These are phyloP conservation scores for Trichoderma citrinoviride DNA, from an alignment of 2,329 filamentous ascomycete species.

Conservation along the genomic window DNA sequence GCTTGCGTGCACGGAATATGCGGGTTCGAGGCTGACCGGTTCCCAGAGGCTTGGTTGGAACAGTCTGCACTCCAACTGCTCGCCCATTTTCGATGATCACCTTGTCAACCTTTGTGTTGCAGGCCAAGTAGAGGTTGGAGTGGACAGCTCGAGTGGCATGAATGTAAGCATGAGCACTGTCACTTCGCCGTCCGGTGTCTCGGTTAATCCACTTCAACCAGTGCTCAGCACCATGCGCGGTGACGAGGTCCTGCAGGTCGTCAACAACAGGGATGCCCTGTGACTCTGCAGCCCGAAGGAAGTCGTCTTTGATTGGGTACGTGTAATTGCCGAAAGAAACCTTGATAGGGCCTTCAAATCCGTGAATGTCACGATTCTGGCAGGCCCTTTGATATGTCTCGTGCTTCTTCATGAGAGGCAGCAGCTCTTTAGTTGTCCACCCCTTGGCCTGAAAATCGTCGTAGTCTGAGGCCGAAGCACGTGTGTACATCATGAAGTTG, in stretches of 20 bases:
- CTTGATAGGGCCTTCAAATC: conserved; percentile 49
- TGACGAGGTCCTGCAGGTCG: conserved; percentile 50
- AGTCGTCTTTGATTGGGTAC: conserved; percentile 43
- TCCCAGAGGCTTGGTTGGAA: conserved; percentile 45
- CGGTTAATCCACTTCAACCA: conserved; percentile 45
- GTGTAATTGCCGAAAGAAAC: conserved; percentile 48
- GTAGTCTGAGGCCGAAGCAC: conserved; percentile 26
- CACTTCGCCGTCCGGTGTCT: conserved; percentile 23
- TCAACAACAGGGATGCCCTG: conserved; percentile 49
- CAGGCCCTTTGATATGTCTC: conserved; percentile 31
- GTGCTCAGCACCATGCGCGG: conserved; percentile 33
- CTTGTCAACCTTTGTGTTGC: conserved; percentile 40
- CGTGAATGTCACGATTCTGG: conserved; percentile 37
- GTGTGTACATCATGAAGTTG: conserved; percentile 29
- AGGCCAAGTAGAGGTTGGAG: conserved; percentile 34
- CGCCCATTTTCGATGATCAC: conserved; percentile 53
- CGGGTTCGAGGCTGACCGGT: conserved; percentile 28
- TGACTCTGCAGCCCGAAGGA: conserved; percentile 46
- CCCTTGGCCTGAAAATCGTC: conserved; percentile 26
- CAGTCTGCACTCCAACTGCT: conserved; percentile 56
- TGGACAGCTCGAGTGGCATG: conserved; percentile 33
- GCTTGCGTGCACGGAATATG: conserved; percentile 49
- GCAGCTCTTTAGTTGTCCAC: conserved; percentile 26
- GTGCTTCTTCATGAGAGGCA: conserved; percentile 27
- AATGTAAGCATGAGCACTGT: conserved; percentile 32